Conservation (phyloP, 2,329 filamentous ascomycete genomes). For the Monosporascus cannonballus region DNA sequence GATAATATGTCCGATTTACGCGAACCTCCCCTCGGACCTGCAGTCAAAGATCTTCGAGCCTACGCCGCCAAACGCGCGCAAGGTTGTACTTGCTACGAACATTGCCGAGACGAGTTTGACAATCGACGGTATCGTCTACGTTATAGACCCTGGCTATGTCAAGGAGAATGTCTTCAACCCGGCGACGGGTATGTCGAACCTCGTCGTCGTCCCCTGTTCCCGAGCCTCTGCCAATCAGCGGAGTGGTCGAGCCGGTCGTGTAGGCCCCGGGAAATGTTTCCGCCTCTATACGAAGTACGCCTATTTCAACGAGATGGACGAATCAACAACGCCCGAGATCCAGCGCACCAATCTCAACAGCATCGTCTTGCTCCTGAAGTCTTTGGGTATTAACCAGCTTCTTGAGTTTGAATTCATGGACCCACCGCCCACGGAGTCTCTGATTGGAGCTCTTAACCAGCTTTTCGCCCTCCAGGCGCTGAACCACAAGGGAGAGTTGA, state of each 20-base stretch:
- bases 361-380: slow-evolving; percentile 80
- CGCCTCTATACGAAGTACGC: slow-evolving; percentile 89
- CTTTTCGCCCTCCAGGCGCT: slow-evolving; percentile 86
- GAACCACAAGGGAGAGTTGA: slow-evolving; percentile 82
- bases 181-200: slow-evolving; percentile 82
- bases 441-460: slow-evolving; percentile 84
- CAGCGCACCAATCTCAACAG: slow-evolving; percentile 82
- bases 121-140: slow-evolving; percentile 92
- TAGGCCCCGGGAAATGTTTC: slow-evolving; percentile 89
- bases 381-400: slow-evolving; percentile 84
- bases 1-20: slow-evolving; percentile 89
- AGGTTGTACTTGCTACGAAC: slow-evolving; percentile 91
- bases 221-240: slow-evolving; percentile 89
- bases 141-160: slow-evolving; percentile 91
- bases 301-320: slow-evolving; percentile 91
- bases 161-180: slow-evolving; percentile 95
- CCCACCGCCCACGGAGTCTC: slow-evolving; percentile 78
- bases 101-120: slow-evolving; percentile 96
- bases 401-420: slow-evolving; percentile 97
- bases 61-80: slow-evolving; percentile 76
- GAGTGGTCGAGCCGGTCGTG: slow-evolving; percentile 86
- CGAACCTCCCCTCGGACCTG: slow-evolving; percentile 82
- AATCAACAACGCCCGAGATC: slow-evolving; percentile 88
- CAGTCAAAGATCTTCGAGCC: slow-evolving; percentile 94
- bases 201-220: slow-evolving; percentile 87